Evolutionary conservation across 192 early-diverging fungal genomes (phyloP).

Genomic region (Gorgonomyces haynaldii): DNA sequence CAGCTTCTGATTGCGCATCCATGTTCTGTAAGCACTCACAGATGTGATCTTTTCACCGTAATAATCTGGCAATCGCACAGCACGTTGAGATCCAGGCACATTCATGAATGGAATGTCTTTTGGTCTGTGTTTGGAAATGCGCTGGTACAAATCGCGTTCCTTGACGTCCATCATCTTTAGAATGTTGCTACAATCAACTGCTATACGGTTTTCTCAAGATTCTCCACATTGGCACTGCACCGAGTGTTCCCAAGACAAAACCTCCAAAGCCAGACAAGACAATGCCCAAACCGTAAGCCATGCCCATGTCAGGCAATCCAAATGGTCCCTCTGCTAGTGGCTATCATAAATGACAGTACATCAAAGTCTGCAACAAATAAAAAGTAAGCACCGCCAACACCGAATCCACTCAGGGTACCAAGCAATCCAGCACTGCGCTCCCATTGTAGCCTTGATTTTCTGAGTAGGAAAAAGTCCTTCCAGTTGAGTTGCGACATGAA

Average conservation of each 20-base stretch:
- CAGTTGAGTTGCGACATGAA: conserved; percentile 20
- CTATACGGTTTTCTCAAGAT: conserved; percentile 18
- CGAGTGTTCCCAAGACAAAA: conserved; percentile 17
- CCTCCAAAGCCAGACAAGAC: conserved; percentile 14
- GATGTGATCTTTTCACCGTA: conserved; percentile 87
- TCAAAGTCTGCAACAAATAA: conserved; percentile 35
- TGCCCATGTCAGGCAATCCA: conserved; percentile 21
- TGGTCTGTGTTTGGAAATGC: conserved; percentile 27
- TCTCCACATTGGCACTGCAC: conserved; percentile 20
- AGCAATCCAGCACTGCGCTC: conserved; percentile 18
- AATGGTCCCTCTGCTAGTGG: conserved; percentile 27
- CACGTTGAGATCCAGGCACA: conserved; percentile 8
- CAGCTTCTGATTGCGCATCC: conserved; percentile 85
- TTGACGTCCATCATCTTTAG: too few species aligned
- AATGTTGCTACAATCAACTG: too few species aligned
- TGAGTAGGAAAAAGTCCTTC: conserved; percentile 28
- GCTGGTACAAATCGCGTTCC: conserved; percentile 31
- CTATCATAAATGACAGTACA: too few species aligned
- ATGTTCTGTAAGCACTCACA: conserved; percentile 66
- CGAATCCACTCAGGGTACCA: conserved; percentile 12
- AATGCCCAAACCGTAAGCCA: conserved; percentile 24
- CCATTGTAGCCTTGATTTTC: conserved; percentile 15
- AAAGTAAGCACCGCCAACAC: conserved; percentile 28
- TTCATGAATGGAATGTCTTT: conserved; percentile 33
- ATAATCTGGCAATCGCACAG: conserved; percentile 77